Evolutionary conservation across 306 rosid species (phyloP), one percentile per base, ranked within the genome.

Genomic region (Cicer yamashitae): DNA sequence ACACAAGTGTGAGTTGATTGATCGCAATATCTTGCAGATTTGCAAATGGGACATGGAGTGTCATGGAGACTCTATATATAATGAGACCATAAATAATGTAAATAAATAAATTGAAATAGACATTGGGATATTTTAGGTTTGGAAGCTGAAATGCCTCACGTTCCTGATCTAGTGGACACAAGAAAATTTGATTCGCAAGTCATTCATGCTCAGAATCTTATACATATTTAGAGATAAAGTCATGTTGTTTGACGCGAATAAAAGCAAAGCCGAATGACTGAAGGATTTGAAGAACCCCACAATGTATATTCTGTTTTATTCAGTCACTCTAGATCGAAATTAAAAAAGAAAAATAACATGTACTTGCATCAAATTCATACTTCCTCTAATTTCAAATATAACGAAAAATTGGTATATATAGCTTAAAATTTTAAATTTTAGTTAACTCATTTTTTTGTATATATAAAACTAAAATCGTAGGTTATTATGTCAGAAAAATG

Each of bases 121-220:
- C 60, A 40, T 53, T 0, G 30, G 44, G 69, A 76, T 82, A 71
- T 57, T 64, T 76, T 39, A 7, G 20, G 9, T 71, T 70, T 62
- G 37, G 17, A 17, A 63, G 67, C 10, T 67, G 81, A 83, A 78
- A 73, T 74, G 48, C 50, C 74, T 60, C 52, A 60, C 80, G 61
- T 73, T 66, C 8, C 18, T 30, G 5, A 57, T 34, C 38, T 58
- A 73, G 75, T 73, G 79, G 82, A 66, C 73, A 58, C 68, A 58
- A 17, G 5, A 12, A 61, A 44, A 12, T 37, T 66, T 57, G 34
- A 73, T 73, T 77, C 61, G 4, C 3, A 9, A 8, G 47, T 69
- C 45, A 61, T 43, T 6, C 15, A 2, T 54, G 39, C 67, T 79
- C 12, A 63, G 77, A 82, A 77, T 78, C 40, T 68, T 69, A 62